Evolutionary conservation across 2,329 filamentous ascomycete species (phyloP).

Genomic region (Scleromitrula shiraiana): DNA sequence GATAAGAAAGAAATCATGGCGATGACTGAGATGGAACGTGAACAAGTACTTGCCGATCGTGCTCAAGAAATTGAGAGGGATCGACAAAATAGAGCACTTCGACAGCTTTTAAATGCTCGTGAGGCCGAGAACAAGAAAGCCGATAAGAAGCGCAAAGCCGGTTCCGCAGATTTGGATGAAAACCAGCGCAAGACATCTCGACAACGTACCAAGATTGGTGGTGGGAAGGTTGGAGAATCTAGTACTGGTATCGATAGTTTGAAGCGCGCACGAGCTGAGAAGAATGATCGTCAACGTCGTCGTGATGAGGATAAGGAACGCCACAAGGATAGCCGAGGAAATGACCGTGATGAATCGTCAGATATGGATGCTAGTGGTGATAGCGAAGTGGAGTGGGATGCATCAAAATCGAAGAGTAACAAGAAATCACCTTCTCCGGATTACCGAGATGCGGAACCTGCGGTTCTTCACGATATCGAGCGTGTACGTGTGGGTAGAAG

Average conservation of each 20-base stretch:
- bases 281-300: conserved; percentile 55
- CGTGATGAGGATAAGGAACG: conserved; percentile 54
- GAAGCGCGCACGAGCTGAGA: conserved; percentile 53
- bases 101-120: conserved; percentile 62
- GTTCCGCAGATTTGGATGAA: conserved; percentile 71
- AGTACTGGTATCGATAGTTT: conserved; percentile 66
- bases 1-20: conserved; percentile 75
- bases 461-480: conserved; percentile 74
- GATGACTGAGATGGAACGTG: conserved; percentile 84
- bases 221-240: conserved; percentile 59
- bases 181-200: conserved; percentile 65
- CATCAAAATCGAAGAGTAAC: conserved; percentile 43
- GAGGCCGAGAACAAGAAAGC: conserved; percentile 51
- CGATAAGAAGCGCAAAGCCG: conserved; percentile 69
- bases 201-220: conserved; percentile 58
- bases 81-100: conserved; percentile 74
- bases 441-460: conserved; percentile 50
- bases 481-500: conserved; percentile 74
- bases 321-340: conserved; percentile 36
- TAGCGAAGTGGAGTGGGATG: conserved; percentile 73
- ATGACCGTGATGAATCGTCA: conserved; percentile 43
- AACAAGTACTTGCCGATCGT: conserved; percentile 82
- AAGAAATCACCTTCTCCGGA: conserved; percentile 37
- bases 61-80: conserved; percentile 74
- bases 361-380: conserved; percentile 61